phyloP scores from a whole-genome alignment of 2,329 filamentous ascomycete species.

The Zarea fungicola region DNA sequence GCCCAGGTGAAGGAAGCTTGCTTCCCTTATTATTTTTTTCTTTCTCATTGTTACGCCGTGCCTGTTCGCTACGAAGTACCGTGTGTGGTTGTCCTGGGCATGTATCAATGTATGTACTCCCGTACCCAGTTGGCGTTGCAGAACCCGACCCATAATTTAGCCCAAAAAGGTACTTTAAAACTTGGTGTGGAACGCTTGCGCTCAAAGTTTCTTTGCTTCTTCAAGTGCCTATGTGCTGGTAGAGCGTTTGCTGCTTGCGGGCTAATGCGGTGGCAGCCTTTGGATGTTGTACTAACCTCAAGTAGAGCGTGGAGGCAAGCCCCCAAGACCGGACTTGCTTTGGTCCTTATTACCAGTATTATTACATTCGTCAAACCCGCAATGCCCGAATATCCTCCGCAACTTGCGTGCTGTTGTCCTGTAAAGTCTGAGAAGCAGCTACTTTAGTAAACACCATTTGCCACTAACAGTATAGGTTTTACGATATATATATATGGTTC shows the following conservation, averaged over 20 bases:
- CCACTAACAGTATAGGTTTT: no score
- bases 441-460: no score
- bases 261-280: neutral
- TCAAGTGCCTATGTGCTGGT: no score
- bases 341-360: neutral
- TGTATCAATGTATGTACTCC: no score
- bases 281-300: no score
- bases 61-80: no score
- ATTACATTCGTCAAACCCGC: neutral
- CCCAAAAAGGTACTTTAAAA: neutral
- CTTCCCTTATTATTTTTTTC: neutral
- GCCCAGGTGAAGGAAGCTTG: neutral
- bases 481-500: no score
- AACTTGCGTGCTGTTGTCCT: constrained; percentile 1
- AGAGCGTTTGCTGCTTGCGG: neutral
- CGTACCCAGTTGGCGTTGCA: no score
- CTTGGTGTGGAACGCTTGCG: neutral
- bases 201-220: neutral
- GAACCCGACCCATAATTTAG: no score
- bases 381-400: neutral
- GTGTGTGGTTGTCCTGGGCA: no score
- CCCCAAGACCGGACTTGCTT: neutral
- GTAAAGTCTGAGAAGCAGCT: neutral
- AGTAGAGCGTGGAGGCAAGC: no score
- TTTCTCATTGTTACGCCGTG: neutral